A percentile compares a stretch with the other conserved stretches of the same genome.
Conservation (phyloP, 2,329 filamentous ascomycete genomes). For the Cytospora piceae region DNA sequence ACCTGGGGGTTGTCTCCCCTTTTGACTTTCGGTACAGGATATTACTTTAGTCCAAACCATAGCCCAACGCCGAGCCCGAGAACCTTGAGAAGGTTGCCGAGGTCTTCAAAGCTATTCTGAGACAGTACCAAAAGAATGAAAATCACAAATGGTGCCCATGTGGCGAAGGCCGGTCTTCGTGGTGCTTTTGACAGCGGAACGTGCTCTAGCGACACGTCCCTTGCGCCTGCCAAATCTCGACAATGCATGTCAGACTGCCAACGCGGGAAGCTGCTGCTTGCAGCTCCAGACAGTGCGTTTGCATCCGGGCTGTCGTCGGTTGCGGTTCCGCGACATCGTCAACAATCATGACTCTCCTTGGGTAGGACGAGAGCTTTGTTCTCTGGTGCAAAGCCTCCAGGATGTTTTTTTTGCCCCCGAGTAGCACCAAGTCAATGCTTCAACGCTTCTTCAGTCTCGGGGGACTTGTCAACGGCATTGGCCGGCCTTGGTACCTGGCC, state of each 20-base stretch:
- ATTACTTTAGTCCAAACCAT: not conserved
- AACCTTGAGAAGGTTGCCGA: not conserved
- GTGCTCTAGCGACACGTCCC: not conserved
- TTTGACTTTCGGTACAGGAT: not conserved
- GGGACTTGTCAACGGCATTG: not conserved
- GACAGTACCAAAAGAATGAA: not conserved
- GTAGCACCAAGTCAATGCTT: not conserved
- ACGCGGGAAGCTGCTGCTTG: not conserved
- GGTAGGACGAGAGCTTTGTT: not conserved
- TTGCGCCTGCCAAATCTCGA: not conserved
- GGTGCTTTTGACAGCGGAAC: not conserved
- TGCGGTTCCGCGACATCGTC: not conserved
- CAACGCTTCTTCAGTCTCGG: not conserved
- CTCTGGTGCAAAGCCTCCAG: not conserved
- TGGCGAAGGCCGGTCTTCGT: not conserved
- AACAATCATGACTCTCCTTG: not conserved
- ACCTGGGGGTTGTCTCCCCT: not conserved
- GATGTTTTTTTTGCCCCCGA: not conserved
- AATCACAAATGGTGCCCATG: not conserved
- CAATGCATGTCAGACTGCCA: not conserved
- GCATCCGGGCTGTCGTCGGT: not conserved
- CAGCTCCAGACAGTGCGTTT: not conserved
- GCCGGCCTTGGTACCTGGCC: no score
- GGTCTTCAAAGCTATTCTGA: not conserved
- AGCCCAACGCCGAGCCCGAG: not conserved